These are phyloP conservation scores for Auriscalpium microsporum DNA, from an alignment of 768 basidiomycete species.

Conservation along the genomic window DNA sequence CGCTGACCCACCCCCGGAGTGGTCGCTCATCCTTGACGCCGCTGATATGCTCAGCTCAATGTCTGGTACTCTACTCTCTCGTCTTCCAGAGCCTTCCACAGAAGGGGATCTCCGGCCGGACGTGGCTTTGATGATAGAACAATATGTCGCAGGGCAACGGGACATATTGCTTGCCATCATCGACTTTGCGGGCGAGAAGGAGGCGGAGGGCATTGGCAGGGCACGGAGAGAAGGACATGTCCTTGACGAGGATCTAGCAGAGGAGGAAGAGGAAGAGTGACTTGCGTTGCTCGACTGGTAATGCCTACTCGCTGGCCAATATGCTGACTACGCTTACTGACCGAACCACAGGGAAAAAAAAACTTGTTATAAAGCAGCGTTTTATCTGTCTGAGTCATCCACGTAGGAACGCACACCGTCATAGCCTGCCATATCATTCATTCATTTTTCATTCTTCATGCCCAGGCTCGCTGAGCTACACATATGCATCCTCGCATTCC, in stretches of 20 bases:
- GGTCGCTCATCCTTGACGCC: conserved; percentile 60
- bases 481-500: too few relatives aligned
- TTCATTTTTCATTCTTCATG: too few relatives aligned
- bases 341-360: too few relatives aligned
- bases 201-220: conserved; percentile 33
- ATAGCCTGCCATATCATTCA: too few relatives aligned
- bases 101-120: conserved; percentile 37
- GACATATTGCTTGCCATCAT: conserved; percentile 33
- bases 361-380: too few relatives aligned
- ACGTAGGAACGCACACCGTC: too few relatives aligned
- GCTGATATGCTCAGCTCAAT: conserved; percentile 60
- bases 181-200: conserved; percentile 39
- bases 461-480: too few relatives aligned
- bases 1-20: conserved; percentile 14
- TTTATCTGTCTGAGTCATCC: too few relatives aligned
- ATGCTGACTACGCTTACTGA: too few relatives aligned
- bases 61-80: conserved; percentile 42
- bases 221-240: conserved; percentile 49
- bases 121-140: conserved; percentile 53
- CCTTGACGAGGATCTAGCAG: conserved; percentile 29
- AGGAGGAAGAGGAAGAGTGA: background rate
- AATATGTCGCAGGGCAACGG: conserved; percentile 46
- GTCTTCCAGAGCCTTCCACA: conserved; percentile 31
- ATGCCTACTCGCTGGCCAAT: too few relatives aligned
- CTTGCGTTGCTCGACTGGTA: background rate